Conservation (phyloP, 1,284 basidiomycete species). For the Acaromyces ingoldii region DNA sequence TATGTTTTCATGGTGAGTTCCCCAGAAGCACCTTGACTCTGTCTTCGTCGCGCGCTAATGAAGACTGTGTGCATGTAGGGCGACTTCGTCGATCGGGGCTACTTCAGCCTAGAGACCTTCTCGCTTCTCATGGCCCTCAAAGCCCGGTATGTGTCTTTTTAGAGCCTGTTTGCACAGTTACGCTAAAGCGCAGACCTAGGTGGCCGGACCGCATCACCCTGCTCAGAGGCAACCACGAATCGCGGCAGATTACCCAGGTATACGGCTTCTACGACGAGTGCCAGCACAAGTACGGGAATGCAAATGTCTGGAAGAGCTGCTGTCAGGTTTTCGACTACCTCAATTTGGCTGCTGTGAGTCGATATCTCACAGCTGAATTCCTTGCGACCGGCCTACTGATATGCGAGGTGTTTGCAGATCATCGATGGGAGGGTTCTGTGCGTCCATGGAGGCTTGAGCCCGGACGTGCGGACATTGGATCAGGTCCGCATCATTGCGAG, state of each 20-base stretch:
- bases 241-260: slow-evolving; percentile 98
- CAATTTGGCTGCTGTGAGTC: slow-evolving; percentile 66
- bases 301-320: slow-evolving; percentile 90
- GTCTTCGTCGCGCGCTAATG: background rate
- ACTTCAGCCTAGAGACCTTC: slow-evolving; percentile 93
- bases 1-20: slow-evolving; percentile 88
- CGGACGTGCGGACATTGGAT: slow-evolving; percentile 84
- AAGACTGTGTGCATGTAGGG: slow-evolving; percentile 66
- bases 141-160: slow-evolving; percentile 62
- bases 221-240: slow-evolving; percentile 90
- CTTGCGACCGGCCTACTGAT: background rate
- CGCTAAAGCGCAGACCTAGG: slow-evolving; percentile 53
- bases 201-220: slow-evolving; percentile 89
- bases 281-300: slow-evolving; percentile 90
- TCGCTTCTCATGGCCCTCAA: slow-evolving; percentile 83
- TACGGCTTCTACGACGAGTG: slow-evolving; percentile 98
- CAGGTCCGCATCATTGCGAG: slow-evolving; percentile 84
- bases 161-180: background rate
- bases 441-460: slow-evolving; percentile 86
- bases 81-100: slow-evolving; percentile 94
- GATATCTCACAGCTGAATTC: background rate
- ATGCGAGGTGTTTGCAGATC: slow-evolving; percentile 59
- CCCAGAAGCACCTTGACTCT: background rate
- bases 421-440: slow-evolving; percentile 86
- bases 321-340: slow-evolving; percentile 92